Evolutionary conservation across 192 early-diverging fungal genomes (phyloP).

Genomic region (Coemansia furcata): DNA sequence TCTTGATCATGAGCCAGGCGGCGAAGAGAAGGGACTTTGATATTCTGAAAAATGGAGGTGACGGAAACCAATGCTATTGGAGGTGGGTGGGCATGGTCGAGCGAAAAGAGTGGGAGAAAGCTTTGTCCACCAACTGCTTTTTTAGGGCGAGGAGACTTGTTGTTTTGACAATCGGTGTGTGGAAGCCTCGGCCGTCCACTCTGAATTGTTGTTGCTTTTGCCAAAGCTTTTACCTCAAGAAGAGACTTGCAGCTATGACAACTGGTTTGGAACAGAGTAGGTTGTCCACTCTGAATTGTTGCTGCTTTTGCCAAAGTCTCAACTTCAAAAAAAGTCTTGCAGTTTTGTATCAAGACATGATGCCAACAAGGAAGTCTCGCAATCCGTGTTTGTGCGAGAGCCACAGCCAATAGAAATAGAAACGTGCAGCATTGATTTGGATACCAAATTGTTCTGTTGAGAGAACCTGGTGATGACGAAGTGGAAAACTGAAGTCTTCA

Average conservation of each 20-base stretch:
- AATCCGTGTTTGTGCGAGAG: not conserved
- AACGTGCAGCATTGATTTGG: not conserved
- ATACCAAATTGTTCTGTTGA: too few relatives aligned
- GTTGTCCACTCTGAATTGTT: too few relatives aligned
- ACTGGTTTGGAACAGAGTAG: too few relatives aligned
- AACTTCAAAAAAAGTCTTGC: too few relatives aligned
- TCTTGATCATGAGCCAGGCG: constrained; percentile 58
- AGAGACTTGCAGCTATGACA: too few relatives aligned
- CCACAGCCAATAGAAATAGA: not conserved
- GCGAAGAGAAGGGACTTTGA: constrained; percentile 49
- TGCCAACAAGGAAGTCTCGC: not conserved
- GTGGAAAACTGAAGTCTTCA: too few relatives aligned
- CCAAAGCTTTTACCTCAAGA: too few relatives aligned
- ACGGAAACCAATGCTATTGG: not conserved
- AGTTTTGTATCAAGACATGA: not conserved
- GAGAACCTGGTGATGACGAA: too few relatives aligned
- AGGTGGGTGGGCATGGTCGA: not conserved
- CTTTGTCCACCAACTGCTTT: not conserved
- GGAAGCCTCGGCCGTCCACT: too few relatives aligned
- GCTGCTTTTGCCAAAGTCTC: too few relatives aligned
- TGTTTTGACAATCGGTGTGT: not conserved
- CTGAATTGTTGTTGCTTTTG: too few relatives aligned
- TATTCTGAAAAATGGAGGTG: too few relatives aligned
- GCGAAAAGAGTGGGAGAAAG: not conserved
- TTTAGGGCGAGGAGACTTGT: not conserved